Base-by-base conservation (phyloP, 495 filamentous ascomycete species). In the Trichoderma parareesei region DNA sequence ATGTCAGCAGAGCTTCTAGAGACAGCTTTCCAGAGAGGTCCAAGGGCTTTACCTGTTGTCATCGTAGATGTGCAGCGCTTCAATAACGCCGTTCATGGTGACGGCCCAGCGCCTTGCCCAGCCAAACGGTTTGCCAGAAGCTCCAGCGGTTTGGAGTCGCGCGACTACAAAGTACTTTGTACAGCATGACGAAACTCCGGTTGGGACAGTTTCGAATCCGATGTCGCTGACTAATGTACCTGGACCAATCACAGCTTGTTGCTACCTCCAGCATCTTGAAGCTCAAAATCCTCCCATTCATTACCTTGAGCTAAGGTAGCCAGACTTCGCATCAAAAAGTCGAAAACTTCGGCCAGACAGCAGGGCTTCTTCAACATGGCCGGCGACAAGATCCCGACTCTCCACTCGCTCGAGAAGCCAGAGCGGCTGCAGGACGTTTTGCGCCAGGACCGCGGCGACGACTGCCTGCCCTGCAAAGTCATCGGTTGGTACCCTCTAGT, bases 1-100 rank as follows among this genome's bases (percentile, higher is more conserved):
- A 8, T 2, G 16, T 49, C 46, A 49, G 46, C 46, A 18, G 16
- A 18, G n/a, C 18, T 18, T 49, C 7, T 4, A 41, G 41, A 44
- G 14, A 3, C 11, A 27, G 27, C 27, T 27, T 27, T 44, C 38
- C 33, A 18, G 40, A 14, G 11, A 27, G 8, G 38, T 13, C 18
- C 33, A 44, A 27, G 37, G 38, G 27, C 27, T 27, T 71, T 76
- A 94, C 92, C 91, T 92, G 75, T 90, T 83, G 78, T 96, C 91
- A 82, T 97, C 91, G 75, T 88, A 96, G 73, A 98, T 92, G 82
- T 97, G 95, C 71, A 98, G 79, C 70, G 94, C 94, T 82, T 97
- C 93, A 71, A 98, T 89, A 73, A 89, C 86, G 77, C 89, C 86
- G 83, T 87, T 91, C 85, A 91, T 91, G 73, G 71, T 73, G 71